These are phyloP conservation scores for Bisporella sp. DNA, from an alignment of 2,329 filamentous ascomycete species.

Conservation along the genomic window DNA sequence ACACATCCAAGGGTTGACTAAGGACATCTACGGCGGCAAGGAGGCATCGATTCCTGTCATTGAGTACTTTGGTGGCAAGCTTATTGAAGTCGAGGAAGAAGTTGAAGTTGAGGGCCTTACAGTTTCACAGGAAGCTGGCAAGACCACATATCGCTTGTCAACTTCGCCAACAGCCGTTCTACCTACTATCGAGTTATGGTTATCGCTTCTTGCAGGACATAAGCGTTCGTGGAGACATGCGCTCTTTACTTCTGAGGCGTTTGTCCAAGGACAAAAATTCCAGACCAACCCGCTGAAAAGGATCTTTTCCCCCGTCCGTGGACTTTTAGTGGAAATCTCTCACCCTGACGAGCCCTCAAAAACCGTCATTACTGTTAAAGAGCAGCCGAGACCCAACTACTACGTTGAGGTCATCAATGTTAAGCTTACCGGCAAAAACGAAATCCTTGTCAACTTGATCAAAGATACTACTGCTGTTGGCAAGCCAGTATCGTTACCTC, in stretches of 20 bases:
- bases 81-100: slow-evolving; percentile 64
- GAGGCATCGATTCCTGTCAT: slow-evolving; percentile 71
- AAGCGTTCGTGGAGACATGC: slow-evolving; percentile 91
- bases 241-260: slow-evolving; percentile 85
- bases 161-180: slow-evolving; percentile 65
- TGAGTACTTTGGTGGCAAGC: slow-evolving; percentile 93
- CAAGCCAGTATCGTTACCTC: slow-evolving; percentile 72
- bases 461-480: slow-evolving; percentile 87
- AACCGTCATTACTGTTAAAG: slow-evolving; percentile 80
- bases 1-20: slow-evolving; percentile 74
- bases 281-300: slow-evolving; percentile 93
- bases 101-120: slow-evolving; percentile 80
- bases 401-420: slow-evolving; percentile 85
- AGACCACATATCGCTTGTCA: slow-evolving; percentile 79
- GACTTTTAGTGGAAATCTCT: slow-evolving; percentile 82
- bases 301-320: slow-evolving; percentile 79
- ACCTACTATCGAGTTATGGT: slow-evolving; percentile 76
- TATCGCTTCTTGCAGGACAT: slow-evolving; percentile 78
- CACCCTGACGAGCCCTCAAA: slow-evolving; percentile 75
- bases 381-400: slow-evolving; percentile 80
- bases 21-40: slow-evolving; percentile 73
- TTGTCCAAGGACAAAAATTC: slow-evolving; percentile 93
- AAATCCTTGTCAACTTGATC: slow-evolving; percentile 84
- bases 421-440: slow-evolving; percentile 64
- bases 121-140: slow-evolving; percentile 70